These are phyloP conservation scores for Dimargaris verticillata DNA, from an alignment of 192 early-diverging fungal genomes.

Conservation along the genomic window DNA sequence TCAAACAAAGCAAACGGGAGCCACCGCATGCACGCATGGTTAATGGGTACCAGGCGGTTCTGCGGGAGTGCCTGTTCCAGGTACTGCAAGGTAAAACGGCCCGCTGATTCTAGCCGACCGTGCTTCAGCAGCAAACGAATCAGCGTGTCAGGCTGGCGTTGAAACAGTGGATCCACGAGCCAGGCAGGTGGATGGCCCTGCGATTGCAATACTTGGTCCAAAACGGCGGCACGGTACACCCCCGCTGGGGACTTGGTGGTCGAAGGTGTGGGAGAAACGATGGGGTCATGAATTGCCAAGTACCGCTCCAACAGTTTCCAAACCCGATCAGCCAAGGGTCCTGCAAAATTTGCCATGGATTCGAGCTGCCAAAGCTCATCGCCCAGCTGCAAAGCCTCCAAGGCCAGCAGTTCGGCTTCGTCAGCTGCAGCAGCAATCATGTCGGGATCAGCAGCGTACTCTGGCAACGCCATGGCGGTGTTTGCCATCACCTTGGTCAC, in stretches of 20 bases:
- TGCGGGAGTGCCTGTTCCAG: not conserved
- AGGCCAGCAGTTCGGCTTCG: not conserved
- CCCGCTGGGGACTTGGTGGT: conserved; percentile 15
- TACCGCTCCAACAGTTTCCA: conserved; percentile 26
- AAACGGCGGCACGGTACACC: conserved; percentile 1
- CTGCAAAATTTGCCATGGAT: conserved; percentile 12
- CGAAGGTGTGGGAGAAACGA: conserved; percentile 11
- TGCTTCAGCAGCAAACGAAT: conserved; percentile 23
- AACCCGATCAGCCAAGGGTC: conserved; percentile 18
- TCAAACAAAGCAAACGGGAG: not conserved
- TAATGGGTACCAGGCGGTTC: not conserved
- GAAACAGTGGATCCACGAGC: conserved; percentile 20
- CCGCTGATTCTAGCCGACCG: conserved; percentile 23
- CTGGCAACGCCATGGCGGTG: conserved; percentile 8
- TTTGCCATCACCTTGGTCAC: conserved; percentile 12
- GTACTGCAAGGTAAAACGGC: not conserved
- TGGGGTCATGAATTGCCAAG: conserved; percentile 12
- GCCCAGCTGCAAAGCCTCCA: conserved; percentile 13
- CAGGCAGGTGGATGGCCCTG: conserved; percentile 18
- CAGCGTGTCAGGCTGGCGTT: conserved; percentile 22
- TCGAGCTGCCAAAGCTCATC: conserved; percentile 23
- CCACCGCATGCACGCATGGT: conserved; percentile 1
- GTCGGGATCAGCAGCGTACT: not conserved
- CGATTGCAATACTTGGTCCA: not conserved
- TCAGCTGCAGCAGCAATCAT: not conserved